Base-by-base conservation (phyloP, 2,329 filamentous ascomycete genomes). In the Fusarium denticulatum region DNA sequence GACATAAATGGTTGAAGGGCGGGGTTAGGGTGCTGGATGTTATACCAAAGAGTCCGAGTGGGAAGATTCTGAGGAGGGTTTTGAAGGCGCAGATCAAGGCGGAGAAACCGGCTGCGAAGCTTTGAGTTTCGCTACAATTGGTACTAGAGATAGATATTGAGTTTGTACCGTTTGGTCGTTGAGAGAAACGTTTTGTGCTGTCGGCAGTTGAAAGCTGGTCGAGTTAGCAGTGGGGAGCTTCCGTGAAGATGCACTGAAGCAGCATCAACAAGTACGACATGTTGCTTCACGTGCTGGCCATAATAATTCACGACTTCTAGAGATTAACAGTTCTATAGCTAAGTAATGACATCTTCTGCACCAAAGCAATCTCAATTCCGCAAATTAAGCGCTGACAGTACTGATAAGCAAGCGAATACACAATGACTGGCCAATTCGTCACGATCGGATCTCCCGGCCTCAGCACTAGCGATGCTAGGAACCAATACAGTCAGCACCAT, bases 21-120 rank as follows among this genome's bases (percentile, higher is more conserved):
- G 87, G 84, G 1, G 82, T 93, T 7, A 88, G 89, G 77, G 92
- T 93, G 69, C 82, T 92, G 16, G 89, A 91, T 53, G 85, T 85
- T 42, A 89, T 95, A 32, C 93, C 93, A 9, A 94, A 94, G 86
- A 92, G 89, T 78, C 88, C 91, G 0, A 92, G 89, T 76, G 92
- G 93, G 22, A 94, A 94, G 88, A 93, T 94, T 53, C 6, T 72
- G 7, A 58, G 70, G 13, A 53, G 70, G 1, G 20, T 72, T 4
- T 32, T 72, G 60, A 72, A 66, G 50, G 53, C 69, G n/a, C 47
- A 59, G 32, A 91, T 91, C 22, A 30, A 46, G 28, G 42, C 18
- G 1, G 53, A 62, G 46, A 71, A 66, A 5, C 52, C 66, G 0
- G 40, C 13, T 20, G 56, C 70, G 4, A 72, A 73, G 30, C 70